Evolutionary conservation across 2,329 filamentous ascomycete species (phyloP).

Genomic region (Aspergillus pseudoterreus): DNA sequence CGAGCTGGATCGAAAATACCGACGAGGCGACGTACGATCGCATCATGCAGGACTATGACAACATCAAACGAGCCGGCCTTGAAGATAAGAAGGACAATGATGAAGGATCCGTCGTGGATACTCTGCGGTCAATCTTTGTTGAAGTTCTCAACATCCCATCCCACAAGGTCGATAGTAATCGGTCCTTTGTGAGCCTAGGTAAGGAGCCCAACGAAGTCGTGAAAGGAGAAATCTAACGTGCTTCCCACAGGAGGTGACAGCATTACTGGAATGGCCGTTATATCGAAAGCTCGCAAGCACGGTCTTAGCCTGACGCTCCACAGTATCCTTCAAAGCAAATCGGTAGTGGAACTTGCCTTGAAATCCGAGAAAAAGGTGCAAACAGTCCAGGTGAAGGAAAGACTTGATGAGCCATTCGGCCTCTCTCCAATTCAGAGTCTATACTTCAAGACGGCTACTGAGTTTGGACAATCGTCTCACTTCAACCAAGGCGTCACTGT

Average conservation of each 20-base stretch:
- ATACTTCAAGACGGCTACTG: conserved; percentile 24
- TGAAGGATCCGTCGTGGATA: conserved; percentile 14
- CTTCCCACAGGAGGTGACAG: conserved; percentile 34
- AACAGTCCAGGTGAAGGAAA: conserved; percentile 20
- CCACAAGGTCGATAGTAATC: conserved; percentile 30
- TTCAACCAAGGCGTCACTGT: conserved; percentile 37
- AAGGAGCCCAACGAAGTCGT: conserved; percentile 9
- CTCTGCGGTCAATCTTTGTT: conserved; percentile 30
- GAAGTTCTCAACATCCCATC: conserved; percentile 34
- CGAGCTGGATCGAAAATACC: conserved; percentile 44
- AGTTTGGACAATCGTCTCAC: conserved; percentile 20
- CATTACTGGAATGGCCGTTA: conserved; percentile 37
- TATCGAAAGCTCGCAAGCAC: conserved; percentile 35
- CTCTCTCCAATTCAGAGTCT: conserved; percentile 34
- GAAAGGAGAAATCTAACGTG: background rate
- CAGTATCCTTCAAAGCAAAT: conserved; percentile 32
- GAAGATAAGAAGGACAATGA: conserved; percentile 18
- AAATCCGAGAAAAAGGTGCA: conserved; percentile 16
- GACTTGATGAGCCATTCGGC: conserved; percentile 23
- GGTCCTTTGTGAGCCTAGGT: conserved; percentile 37
- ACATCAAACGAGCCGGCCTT: conserved; percentile 21
- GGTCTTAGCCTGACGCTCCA: conserved; percentile 32
- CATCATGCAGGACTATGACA: conserved; percentile 36
- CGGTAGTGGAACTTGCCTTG: conserved; percentile 29
- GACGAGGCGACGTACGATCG: conserved; percentile 37